These are phyloP conservation scores for Suhomyces sp. DNA, from an alignment of 805 yeast species.

Conservation along the genomic window DNA sequence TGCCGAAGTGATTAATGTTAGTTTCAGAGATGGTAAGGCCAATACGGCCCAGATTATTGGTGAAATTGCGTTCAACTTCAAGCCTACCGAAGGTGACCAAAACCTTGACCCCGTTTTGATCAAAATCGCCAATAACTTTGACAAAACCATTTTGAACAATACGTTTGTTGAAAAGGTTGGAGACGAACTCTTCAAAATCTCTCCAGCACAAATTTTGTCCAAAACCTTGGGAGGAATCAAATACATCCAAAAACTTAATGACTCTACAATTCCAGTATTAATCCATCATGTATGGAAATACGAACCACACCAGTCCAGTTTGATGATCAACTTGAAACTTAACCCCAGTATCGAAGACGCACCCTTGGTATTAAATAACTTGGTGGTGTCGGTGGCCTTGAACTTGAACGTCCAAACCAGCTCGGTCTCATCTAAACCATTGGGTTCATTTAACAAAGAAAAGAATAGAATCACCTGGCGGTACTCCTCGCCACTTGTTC, in stretches of 20 bases:
- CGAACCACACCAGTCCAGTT: slow-evolving; percentile 80
- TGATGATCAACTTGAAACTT: slow-evolving; percentile 68
- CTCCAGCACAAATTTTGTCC: slow-evolving; percentile 51
- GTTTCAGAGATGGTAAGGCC: slow-evolving; percentile 64
- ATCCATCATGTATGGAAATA: slow-evolving; percentile 87
- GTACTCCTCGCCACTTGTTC: slow-evolving; percentile 41
- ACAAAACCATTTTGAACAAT: slow-evolving; percentile 44
- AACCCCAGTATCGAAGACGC: slow-evolving; percentile 40
- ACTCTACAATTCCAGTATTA: slow-evolving; percentile 56
- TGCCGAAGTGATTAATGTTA: slow-evolving; percentile 81
- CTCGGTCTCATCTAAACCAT: slow-evolving; percentile 85
- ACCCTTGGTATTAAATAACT: slow-evolving; percentile 50
- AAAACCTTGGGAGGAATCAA: slow-evolving; percentile 79
- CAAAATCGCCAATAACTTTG: slow-evolving; percentile 46
- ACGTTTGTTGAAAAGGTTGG: slow-evolving; percentile 29
- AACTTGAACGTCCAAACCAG: slow-evolving; percentile 57
- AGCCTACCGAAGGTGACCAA: slow-evolving; percentile 20
- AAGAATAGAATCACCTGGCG: slow-evolving; percentile 87
- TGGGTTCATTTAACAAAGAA: slow-evolving; percentile 86
- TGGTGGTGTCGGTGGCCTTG: slow-evolving; percentile 60
- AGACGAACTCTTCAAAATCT: slow-evolving; percentile 37
- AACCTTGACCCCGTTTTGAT: slow-evolving; percentile 29
- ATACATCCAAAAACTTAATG: slow-evolving; percentile 54
- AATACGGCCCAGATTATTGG: slow-evolving; percentile 67
- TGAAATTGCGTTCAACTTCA: slow-evolving; percentile 79